Conservation (phyloP, 148 eudicot species). For the Tetragonia tetragonoides region DNA sequence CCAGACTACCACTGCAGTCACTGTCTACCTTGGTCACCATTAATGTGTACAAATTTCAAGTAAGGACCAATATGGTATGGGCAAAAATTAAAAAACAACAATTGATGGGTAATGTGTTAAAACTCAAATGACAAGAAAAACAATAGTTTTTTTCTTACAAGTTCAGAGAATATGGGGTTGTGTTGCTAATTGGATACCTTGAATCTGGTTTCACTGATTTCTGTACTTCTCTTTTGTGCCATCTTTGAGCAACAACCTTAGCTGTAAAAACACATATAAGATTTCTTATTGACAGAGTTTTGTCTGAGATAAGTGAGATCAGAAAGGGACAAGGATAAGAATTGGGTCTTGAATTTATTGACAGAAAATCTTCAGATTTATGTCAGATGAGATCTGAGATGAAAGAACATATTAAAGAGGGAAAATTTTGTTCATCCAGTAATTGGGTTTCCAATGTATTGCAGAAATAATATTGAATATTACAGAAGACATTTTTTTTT, state of each 20-base stretch:
- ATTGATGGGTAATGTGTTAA: conserved; percentile 23
- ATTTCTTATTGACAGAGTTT: conserved; percentile 51
- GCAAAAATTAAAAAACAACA: conserved; percentile 28
- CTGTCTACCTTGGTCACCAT: conserved; percentile 49
- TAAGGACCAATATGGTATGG: conserved; percentile 57
- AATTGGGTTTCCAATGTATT: no score
- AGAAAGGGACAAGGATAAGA: conserved; percentile 36
- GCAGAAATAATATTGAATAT: no score
- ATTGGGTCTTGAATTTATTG: conserved; percentile 36
- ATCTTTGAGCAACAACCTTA: conserved; percentile 54
- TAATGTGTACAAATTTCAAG: conserved; percentile 29
- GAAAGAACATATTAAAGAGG: conserved; percentile 15
- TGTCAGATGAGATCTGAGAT: conserved; percentile 44
- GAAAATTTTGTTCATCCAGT: no score
- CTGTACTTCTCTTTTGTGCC: conserved; percentile 44
- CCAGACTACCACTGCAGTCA: conserved; percentile 32
- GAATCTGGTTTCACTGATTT: conserved; percentile 55
- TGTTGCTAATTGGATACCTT: conserved; percentile 47
- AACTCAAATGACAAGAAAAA: conserved; percentile 54
- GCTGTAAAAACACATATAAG: conserved; percentile 67
- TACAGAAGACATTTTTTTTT: no score
- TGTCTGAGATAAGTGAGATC: conserved; percentile 47
- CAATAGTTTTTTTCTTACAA: conserved; percentile 19
- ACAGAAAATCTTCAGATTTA: conserved; percentile 35
- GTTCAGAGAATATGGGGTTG: conserved; percentile 64